Base-by-base conservation (phyloP, 148 eudicot genomes). In the Cornus kousa region DNA sequence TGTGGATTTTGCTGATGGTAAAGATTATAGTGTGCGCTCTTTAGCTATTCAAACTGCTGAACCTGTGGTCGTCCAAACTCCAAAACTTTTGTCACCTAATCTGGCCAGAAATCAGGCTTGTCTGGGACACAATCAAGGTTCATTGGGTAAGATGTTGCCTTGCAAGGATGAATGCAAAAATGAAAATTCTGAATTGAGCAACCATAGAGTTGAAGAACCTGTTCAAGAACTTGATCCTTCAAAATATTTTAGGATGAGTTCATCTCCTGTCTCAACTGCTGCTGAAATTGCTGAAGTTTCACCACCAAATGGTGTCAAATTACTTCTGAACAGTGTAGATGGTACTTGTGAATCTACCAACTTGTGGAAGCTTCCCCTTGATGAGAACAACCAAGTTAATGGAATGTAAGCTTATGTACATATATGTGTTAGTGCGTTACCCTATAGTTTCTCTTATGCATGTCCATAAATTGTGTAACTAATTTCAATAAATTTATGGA, bases 321-420 rank as follows among this genome's bases (percentile, higher is more conserved):
- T 37, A 75, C 19, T 13, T 35, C 74, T n/a, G 7, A 73, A 80
- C 68, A 50, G 77, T 71, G 75, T 60, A 33, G 88, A 75, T 76
- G 77, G 23, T 66, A 60, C 57, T 79, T 71, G 68, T 71, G 74
- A 77, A 73, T 66, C 79, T 78, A 48, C 71, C 73, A 78, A 80
- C 55, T 72, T 43, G 48, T 71, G 73, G 70, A 79, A 77, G 71
- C 81, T 81, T 74, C 32, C 50, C 46, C 57, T 64, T 37, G 87
- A 79, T 74, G 83, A 80, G 35, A 68, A 68, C 35, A 69, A 74
- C 73, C 79, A 82, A 78, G 86, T 82, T 72, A 75, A 73, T 83
- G 57, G 64, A 84, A 69, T 82, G 98, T 94, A 90, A 84, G 94
- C 77, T 69, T 22, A 20, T 70, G 48, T 62, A 32, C 28, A 23